Percentiles rank a stretch among this genome's conserved stretches.
Evolutionary conservation across 495 filamentous ascomycete species (phyloP).

Genomic region (Tuber aestivum): DNA sequence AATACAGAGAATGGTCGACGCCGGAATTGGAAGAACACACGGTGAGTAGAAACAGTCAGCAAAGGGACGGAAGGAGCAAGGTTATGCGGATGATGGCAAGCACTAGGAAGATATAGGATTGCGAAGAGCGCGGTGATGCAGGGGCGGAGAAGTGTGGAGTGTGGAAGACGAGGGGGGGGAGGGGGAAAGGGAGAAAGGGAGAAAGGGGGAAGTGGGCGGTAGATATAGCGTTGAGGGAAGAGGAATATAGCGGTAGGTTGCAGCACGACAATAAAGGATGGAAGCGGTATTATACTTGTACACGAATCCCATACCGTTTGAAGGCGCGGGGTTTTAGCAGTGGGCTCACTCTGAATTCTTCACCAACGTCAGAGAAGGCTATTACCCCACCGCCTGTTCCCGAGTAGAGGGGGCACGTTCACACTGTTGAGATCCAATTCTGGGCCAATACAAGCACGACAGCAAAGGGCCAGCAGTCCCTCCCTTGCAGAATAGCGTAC

Average conservation of each 20-base stretch:
- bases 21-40: not conserved
- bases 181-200: not conserved
- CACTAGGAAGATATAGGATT: not conserved
- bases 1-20: not conserved
- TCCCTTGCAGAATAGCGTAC: not conserved
- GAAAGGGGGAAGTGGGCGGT: not conserved
- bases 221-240: constrained; percentile 8
- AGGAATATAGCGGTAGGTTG: not conserved
- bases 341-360: constrained; percentile 10
- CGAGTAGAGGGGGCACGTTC: not conserved
- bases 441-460: not conserved
- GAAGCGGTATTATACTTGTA: not conserved
- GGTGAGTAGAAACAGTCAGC: not conserved
- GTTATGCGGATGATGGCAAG: not conserved
- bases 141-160: not conserved
- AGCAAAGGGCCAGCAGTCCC: not conserved
- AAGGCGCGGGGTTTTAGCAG: constrained; percentile 10
- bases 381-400: constrained; percentile 15
- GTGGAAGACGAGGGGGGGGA: not conserved
- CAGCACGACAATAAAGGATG: not conserved
- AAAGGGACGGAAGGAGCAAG: not conserved
- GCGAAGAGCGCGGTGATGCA: not conserved
- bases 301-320: not conserved
- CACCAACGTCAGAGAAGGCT: constrained; percentile 12
- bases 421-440: not conserved